phyloP scores from a whole-genome alignment of 306 rosid genomes.

The Trifolium fragiferum region DNA sequence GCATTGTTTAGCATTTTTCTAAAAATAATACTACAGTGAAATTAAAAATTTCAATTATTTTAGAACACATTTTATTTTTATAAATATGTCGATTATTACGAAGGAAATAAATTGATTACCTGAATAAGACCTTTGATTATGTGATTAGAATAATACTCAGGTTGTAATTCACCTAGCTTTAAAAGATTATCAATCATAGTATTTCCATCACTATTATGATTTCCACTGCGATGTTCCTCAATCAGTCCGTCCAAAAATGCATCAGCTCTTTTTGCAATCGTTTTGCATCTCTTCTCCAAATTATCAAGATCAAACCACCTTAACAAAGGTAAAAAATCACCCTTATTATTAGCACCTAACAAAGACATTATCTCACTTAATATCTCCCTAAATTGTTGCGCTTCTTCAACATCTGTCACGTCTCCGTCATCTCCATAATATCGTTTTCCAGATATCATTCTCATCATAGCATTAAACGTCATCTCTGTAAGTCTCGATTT shows the following conservation, averaged over 20 bases:
- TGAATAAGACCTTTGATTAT: no score
- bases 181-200: conserved; percentile 41
- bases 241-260: conserved; percentile 39
- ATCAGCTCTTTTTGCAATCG: conserved; percentile 34
- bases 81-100: no score
- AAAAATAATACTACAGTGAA: no score
- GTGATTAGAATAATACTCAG: conserved; percentile 33
- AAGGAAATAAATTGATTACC: no score
- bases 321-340: conserved; percentile 38
- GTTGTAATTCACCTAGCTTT: conserved; percentile 18
- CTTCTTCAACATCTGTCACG: conserved; percentile 17
- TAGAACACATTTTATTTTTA: no score
- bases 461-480: conserved; percentile 45
- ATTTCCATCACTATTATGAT: neutral
- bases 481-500: conserved; percentile 26
- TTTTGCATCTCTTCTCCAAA: conserved; percentile 40
- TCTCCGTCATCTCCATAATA: conserved; percentile 35
- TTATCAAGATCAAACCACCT: conserved; percentile 19
- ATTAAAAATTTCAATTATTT: no score
- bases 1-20: no score
- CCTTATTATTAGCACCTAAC: conserved; percentile 32
- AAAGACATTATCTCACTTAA: conserved; percentile 10
- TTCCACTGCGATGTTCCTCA: conserved; percentile 13
- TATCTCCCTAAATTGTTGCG: conserved; percentile 36
- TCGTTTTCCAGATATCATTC: conserved; percentile 39